Base-by-base conservation (phyloP, 2,329 filamentous ascomycete species). In the Penicillium crustosum region DNA sequence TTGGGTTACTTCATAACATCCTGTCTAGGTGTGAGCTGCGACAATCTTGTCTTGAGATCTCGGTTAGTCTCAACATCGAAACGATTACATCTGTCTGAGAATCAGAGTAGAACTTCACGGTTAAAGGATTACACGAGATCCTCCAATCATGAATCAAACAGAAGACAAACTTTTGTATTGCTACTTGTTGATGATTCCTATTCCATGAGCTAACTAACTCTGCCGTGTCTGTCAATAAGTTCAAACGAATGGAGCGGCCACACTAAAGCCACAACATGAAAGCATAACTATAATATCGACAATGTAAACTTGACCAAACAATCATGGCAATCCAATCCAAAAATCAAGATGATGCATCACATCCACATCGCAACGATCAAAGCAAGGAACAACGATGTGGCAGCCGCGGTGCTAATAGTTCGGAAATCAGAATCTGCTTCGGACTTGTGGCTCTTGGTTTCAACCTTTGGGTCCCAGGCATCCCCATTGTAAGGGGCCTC, bases 331-430 rank as follows among this genome's bases (percentile, higher is more conserved):
- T 31, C 17, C 45, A 43, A 41, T 15, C 12, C 41, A 33, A 33
- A 50, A 27, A 25, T 35, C 39, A 21, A 25, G 15, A 44, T 45
- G 13, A 43, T 27, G 9, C 23, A 42, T 66, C 54, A 64, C 61
- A 66, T 63, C 58, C 51, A 63, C 58, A 64, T 58, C 8, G 64
- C 64, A 27, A 64, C 65, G 13, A 65, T 38, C 52, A 66, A 47
- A 19, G 64, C 65, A 52, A 67, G 41, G 39, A 66, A 50, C 41
- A 67, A 58, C 21, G 65, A 66, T 1, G 61, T 66, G 27, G 47
- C 49, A 43, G 65, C 63, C 15, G 65, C 64, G 29, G 60, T 61
- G 1, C 64, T 63, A 53, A 66, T 58, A 13, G 55, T 58, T n/a
- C 50, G 60, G 23, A 54, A 35, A n/a, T 57, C 59, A 13, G 62